Base-by-base conservation (phyloP, 495 filamentous ascomycete species). In the Aeminium ludgeri region DNA sequence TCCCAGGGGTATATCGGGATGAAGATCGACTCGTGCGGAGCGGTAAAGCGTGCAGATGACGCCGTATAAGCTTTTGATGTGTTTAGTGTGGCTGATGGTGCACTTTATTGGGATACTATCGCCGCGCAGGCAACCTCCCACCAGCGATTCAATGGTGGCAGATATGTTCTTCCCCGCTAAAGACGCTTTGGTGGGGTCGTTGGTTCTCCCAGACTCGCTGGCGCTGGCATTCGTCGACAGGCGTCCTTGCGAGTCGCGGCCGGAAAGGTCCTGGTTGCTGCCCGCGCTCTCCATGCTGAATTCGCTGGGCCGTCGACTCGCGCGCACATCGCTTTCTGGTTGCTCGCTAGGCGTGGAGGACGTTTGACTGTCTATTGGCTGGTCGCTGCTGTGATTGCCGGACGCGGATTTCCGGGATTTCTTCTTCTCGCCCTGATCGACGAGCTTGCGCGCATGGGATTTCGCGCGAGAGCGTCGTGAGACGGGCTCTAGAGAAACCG, bases 21-120 rank as follows among this genome's bases (percentile, higher is more conserved):
- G 73, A 33, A 86, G 76, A 53, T 97, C 91, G 20, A 96, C 87
- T 8, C 85, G 78, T 7, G 85, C 86, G 59, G 91, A 80, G 32
- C 89, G 74, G 55, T 93, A 94, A 3, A 97, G 65, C 1, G 89
- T 97, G 20, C 94, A 67, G 42, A 97, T 89, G 36, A 95, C 80
- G 0, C 89, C 89, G 50, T 86, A 78, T 62, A 92, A 65, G 53
- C 81, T 95, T 55, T 81, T 83, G 54, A 95, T 76, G 37, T 73
- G 72, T 50, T 86, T 87, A 36, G 72, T 84, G 51, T 95, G 91
- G 51, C 81, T 76, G 44, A 97, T 76, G 0, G 68, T 74, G 40
- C 95, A 75, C 52, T 73, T 80, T 30, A 97, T 65, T 1, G 82
- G 73, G 18, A 97, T 63, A 15, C 70, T 70, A 49, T 96, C 89